Evolutionary conservation across 2,329 filamentous ascomycete genomes (phyloP), one percentile per base, ranked within the genome.

Genomic region (Amphichorda felina): DNA sequence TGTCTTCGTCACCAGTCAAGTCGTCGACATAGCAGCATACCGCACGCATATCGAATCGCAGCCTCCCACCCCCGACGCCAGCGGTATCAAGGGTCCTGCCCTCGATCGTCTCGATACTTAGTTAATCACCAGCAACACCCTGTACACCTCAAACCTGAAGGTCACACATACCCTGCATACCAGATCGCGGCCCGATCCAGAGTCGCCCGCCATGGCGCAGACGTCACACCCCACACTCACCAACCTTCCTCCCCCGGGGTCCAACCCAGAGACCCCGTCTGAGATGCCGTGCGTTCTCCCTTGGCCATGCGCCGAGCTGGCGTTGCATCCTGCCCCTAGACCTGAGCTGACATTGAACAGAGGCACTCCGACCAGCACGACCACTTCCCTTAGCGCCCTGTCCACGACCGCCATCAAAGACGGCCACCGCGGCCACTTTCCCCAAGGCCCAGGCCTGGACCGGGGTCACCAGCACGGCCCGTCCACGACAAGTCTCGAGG

Each of bases 341-440:
- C 16, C 30, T 38, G 33, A 30, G 14, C 29, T 29, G 29, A 37
- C 22, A 25, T 18, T 31, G 14, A 31, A 28, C 43, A 94, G 86
- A 44, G 88, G 89, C 50, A 96, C 89, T 3, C 89, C 89, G 3
- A 95, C 91, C 45, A 94, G 86, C 45, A 82, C 83, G 28, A 93
- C 85, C 4, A 95, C 88, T 10, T 93, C 87, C 35, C 79, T 96
- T 50, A 94, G 86, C 18, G 80, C 87, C 28, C 72, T 96, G 33
- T 94, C 86, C 13, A 95, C 89, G 14, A 91, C 86, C 10, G 89
- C 89, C 35, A 94, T 94, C 68, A 94, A 95, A 60, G 89, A 96
- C 54, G 89, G 89, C 47, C 86, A 95, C 52, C 83, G 86, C 41
- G 89, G 89, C 43, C 77, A 87, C 52, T 70, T 80, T 19, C 74